Conservation (phyloP, 352 stramenopile species). For the Pythium myriotylum region DNA sequence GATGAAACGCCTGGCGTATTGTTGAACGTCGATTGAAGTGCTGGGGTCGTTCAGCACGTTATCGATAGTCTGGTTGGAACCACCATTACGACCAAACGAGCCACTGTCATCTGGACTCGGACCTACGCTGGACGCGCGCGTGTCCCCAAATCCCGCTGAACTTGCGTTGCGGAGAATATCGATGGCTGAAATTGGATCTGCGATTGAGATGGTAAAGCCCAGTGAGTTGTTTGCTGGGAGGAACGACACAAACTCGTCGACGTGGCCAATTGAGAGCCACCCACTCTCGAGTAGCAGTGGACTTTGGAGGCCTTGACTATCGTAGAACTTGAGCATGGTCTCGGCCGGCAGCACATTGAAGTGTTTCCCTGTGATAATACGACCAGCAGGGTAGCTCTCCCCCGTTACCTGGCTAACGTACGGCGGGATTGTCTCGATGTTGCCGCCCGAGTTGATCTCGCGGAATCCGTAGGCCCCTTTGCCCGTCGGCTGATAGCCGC, state of each 20-base stretch:
- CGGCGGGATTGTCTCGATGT: constrained; percentile 22
- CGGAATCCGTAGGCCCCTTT: constrained; percentile 15
- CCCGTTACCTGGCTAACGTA: constrained; percentile 14
- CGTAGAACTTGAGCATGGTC: constrained; percentile 14
- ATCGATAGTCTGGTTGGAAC: constrained; percentile 6
- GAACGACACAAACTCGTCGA: constrained; percentile 22
- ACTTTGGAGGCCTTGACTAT: constrained; percentile 12
- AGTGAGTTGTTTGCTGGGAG: constrained; percentile 11
- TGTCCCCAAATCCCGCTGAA: constrained; percentile 2
- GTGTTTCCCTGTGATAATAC: constrained; percentile 21
- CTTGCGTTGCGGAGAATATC: constrained; percentile 8
- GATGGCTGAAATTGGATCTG: constrained; percentile 1
- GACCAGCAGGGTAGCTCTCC: constrained; percentile 4
- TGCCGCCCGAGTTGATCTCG: constrained; percentile 19
- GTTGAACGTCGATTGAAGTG: too few relatives aligned
- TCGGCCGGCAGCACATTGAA: constrained; percentile 6
- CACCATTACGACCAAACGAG: neutral
- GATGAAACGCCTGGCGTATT: constrained; percentile 12
- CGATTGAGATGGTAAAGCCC: constrained; percentile 1
- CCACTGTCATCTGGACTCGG: neutral
- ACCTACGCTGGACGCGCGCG: constrained; percentile 4
- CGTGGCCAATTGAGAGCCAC: constrained; percentile 21
- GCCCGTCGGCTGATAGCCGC: constrained; percentile 9
- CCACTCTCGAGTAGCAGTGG: constrained; percentile 15
- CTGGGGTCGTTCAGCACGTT: constrained; percentile 3